phyloP scores from a whole-genome alignment of 768 basidiomycete species.

The Xanthoconium purpureum region DNA sequence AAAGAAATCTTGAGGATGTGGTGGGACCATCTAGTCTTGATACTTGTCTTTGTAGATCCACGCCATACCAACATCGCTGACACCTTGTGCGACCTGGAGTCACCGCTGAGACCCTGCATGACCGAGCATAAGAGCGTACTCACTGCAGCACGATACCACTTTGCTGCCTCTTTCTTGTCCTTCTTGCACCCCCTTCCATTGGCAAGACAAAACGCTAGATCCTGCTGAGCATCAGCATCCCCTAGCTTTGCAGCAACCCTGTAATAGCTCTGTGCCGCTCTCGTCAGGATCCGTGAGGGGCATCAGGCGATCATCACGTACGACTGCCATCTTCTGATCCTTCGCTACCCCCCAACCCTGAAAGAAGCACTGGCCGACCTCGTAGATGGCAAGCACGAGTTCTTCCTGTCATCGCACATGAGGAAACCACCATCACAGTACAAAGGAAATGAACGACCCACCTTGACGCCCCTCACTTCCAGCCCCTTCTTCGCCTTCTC shows the following conservation, averaged over 20 bases:
- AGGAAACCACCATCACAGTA: neutral
- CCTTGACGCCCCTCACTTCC: conserved; percentile 55
- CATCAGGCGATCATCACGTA: conserved; percentile 36
- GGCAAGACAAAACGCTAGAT: conserved; percentile 79
- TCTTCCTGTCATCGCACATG: conserved; percentile 49
- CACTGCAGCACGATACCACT: conserved; percentile 88
- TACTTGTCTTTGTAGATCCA: conserved; percentile 94
- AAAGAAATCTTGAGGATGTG: neutral
- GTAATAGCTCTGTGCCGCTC: conserved; percentile 66
- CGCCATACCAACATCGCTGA: conserved; percentile 78
- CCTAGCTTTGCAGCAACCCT: conserved; percentile 79
- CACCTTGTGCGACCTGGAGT: conserved; percentile 60
- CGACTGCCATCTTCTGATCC: conserved; percentile 88
- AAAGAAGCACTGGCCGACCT: conserved; percentile 90
- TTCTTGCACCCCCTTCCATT: conserved; percentile 91
- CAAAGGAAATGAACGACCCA: conserved; percentile 23
- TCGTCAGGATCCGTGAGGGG: neutral
- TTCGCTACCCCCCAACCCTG: conserved; percentile 88
- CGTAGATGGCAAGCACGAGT: conserved; percentile 84
- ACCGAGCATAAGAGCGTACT: conserved; percentile 22
- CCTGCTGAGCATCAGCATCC: conserved; percentile 83
- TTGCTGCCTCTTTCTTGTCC: conserved; percentile 79
- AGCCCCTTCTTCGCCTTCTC: conserved; percentile 57
- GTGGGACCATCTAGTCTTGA: conserved; percentile 16
- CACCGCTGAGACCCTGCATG: neutral